These are phyloP conservation scores for Calocybe cyanea DNA, from an alignment of 768 basidiomycete species.

Conservation along the genomic window DNA sequence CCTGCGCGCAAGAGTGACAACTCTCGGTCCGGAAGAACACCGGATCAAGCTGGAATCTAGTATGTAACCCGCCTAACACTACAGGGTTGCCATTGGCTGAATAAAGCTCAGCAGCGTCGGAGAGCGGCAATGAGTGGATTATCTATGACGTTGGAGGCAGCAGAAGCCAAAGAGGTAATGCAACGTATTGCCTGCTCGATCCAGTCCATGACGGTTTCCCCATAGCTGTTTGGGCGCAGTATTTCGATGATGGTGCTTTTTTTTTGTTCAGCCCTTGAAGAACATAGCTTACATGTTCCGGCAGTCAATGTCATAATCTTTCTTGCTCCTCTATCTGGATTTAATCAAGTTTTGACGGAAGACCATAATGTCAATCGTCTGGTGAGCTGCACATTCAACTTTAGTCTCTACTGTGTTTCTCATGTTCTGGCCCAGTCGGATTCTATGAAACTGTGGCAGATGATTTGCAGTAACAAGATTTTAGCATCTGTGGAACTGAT, in stretches of 20 bases:
- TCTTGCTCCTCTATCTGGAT: conserved; percentile 60
- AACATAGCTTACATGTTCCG: neutral
- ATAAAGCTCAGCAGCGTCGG: conserved; percentile 16
- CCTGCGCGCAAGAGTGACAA: conserved; percentile 59
- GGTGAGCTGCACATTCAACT: conserved; percentile 29
- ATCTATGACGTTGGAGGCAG: conserved; percentile 69
- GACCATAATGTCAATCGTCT: conserved; percentile 57
- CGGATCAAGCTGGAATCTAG: conserved; percentile 42
- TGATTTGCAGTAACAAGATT: conserved; percentile 54
- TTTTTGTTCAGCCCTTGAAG: neutral
- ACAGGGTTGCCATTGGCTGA: neutral
- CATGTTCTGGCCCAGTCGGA: conserved; percentile 37
- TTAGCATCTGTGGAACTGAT: conserved; percentile 52
- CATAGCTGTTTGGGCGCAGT: conserved; percentile 65
- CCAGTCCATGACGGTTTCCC: neutral
- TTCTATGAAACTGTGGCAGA: conserved; percentile 56
- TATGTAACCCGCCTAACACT: conserved; percentile 10
- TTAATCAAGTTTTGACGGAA: conserved; percentile 60
- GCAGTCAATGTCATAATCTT: conserved; percentile 64
- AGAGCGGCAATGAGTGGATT: conserved; percentile 47
- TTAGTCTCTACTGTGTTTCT: neutral
- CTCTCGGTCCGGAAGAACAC: conserved; percentile 64
- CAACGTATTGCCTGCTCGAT: neutral
- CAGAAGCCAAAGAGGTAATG: conserved; percentile 50
- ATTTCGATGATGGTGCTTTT: conserved; percentile 57